These are phyloP conservation scores for Blastomyces silverae DNA, from an alignment of 2,329 filamentous ascomycete genomes.

Conservation along the genomic window DNA sequence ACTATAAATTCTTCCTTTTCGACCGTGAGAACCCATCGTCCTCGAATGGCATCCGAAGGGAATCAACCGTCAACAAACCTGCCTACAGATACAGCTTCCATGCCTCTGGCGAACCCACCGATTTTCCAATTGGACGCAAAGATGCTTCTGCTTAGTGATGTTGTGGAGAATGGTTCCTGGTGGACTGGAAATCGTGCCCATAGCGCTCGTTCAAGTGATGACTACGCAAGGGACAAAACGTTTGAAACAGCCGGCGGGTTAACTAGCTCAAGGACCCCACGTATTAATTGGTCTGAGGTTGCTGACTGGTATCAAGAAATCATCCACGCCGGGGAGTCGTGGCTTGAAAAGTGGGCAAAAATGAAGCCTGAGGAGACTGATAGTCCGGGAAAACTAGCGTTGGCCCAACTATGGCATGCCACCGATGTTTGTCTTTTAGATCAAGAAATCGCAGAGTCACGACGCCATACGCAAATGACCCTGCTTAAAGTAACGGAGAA, in stretches of 20 bases:
- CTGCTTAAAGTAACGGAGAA: constrained; percentile 73
- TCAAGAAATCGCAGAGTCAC: constrained; percentile 52
- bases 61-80: constrained; percentile 32
- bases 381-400: constrained; percentile 20
- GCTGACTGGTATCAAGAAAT: constrained; percentile 68
- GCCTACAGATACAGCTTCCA: constrained; percentile 29
- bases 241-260: constrained; percentile 30
- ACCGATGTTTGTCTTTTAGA: constrained; percentile 45
- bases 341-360: constrained; percentile 55
- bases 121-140: constrained; percentile 66
- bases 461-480: constrained; percentile 61
- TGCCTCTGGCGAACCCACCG: constrained; percentile 32
- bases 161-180: constrained; percentile 76
- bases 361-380: constrained; percentile 38
- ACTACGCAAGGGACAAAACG: constrained; percentile 32
- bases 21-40: constrained; percentile 41
- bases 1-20: constrained; percentile 73
- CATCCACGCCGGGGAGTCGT: constrained; percentile 60
- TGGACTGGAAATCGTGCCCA: constrained; percentile 59
- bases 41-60: constrained; percentile 42
- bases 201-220: constrained; percentile 29
- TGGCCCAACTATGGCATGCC: constrained; percentile 36
- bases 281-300: constrained; percentile 67
- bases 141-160: constrained; percentile 63
- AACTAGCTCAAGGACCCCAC: constrained; percentile 56